A percentile compares a stretch with the other conserved stretches of the same genome.
These are phyloP conservation scores for Tuber magnatum DNA, from an alignment of 495 filamentous ascomycete species.

Conservation along the genomic window DNA sequence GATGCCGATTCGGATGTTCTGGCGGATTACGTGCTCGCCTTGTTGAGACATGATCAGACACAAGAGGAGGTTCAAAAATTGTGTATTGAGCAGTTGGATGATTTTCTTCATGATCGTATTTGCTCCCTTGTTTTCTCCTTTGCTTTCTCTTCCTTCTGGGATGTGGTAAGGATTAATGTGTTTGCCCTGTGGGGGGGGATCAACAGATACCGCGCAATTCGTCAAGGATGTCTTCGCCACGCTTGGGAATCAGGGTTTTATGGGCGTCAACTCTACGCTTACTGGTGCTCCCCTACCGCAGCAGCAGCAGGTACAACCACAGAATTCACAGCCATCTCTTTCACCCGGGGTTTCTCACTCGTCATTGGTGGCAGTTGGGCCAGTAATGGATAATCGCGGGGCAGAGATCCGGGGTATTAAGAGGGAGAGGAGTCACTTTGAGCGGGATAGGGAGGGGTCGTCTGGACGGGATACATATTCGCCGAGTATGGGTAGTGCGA, in stretches of 20 bases:
- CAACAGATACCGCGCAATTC: slow-evolving; percentile 62
- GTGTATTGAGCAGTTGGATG: slow-evolving; percentile 71
- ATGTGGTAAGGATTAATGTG: slow-evolving; percentile 1
- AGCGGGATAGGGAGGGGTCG: slow-evolving; percentile 42
- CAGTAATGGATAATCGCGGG: slow-evolving; percentile 52
- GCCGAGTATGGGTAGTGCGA: slow-evolving; percentile 46
- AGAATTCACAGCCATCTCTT: slow-evolving; percentile 35
- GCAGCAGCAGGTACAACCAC: slow-evolving; percentile 34
- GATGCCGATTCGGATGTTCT: slow-evolving; percentile 94
- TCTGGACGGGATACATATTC: slow-evolving; percentile 42
- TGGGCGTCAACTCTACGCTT: slow-evolving; percentile 49
- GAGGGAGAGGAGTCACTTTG: slow-evolving; percentile 40
- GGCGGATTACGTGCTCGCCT: slow-evolving; percentile 90
- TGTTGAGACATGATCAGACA: slow-evolving; percentile 71
- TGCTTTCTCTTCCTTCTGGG: slow-evolving; percentile 6
- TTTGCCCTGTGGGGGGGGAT: not conserved
- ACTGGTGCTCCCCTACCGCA: slow-evolving; percentile 30
- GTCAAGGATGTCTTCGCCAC: slow-evolving; percentile 79
- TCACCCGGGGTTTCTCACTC: not conserved
- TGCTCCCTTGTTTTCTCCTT: slow-evolving; percentile 14
- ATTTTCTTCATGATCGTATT: slow-evolving; percentile 78
- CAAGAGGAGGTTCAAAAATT: slow-evolving; percentile 64
- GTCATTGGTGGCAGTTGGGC: slow-evolving; percentile 28
- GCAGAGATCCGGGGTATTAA: slow-evolving; percentile 45
- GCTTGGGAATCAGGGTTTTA: slow-evolving; percentile 57